Evolutionary conservation across 2,329 filamentous ascomycete species (phyloP).

Genomic region (Fusarium sp.): DNA sequence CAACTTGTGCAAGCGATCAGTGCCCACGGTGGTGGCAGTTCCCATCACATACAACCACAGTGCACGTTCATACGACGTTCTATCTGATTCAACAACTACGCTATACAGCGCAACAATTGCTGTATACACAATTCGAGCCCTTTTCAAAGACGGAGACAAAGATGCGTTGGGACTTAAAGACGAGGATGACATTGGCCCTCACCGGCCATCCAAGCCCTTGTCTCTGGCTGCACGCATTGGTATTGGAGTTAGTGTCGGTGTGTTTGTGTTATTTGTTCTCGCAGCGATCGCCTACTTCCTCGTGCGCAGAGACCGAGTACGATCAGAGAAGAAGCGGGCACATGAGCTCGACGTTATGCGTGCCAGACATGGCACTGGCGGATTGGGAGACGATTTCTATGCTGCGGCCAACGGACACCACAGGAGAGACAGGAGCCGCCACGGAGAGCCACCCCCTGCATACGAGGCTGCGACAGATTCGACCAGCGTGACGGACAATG

Average conservation of each 20-base stretch:
- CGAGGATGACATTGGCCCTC: slow-evolving; percentile 47
- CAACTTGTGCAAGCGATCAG: slow-evolving; percentile 50
- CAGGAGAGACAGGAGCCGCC: slow-evolving; percentile 21
- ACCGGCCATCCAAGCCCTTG: slow-evolving; percentile 32
- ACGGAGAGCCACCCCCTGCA: slow-evolving; percentile 48
- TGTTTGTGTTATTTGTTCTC: slow-evolving; percentile 48
- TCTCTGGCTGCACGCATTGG: slow-evolving; percentile 50
- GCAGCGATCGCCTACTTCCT: slow-evolving; percentile 44
- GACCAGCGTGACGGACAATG: slow-evolving; percentile 38
- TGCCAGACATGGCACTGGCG: slow-evolving; percentile 26
- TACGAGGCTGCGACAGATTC: slow-evolving; percentile 47
- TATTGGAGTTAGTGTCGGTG: slow-evolving; percentile 50
- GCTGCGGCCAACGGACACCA: slow-evolving; percentile 29
- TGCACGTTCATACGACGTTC: slow-evolving; percentile 50
- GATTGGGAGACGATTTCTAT: slow-evolving; percentile 30
- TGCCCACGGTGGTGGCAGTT: slow-evolving; percentile 53
- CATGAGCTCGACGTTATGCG: slow-evolving; percentile 44
- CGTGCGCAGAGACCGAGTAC: slow-evolving; percentile 39
- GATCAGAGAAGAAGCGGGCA: slow-evolving; percentile 31
- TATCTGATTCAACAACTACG: slow-evolving; percentile 53
- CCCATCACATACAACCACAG: slow-evolving; percentile 53
- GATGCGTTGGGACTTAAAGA: slow-evolving; percentile 50
- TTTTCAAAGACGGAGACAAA: slow-evolving; percentile 54
- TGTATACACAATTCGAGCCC: slow-evolving; percentile 53
- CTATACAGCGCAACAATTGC: slow-evolving; percentile 53